Conservation (phyloP, 106 monocot species). For the Chionographis japonica region DNA sequence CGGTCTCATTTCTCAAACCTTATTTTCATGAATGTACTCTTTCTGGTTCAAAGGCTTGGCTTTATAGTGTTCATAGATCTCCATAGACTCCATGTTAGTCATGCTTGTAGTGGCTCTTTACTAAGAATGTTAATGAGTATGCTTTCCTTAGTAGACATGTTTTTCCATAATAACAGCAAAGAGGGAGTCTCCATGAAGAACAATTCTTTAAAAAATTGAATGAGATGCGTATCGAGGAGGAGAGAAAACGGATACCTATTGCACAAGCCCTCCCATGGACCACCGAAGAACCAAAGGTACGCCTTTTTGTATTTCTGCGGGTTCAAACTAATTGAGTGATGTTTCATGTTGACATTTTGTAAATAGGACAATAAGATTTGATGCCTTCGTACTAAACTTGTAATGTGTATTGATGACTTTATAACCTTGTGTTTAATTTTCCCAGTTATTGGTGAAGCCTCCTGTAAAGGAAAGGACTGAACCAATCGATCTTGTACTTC, state of each 20-base stretch:
- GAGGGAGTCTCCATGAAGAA: conserved; percentile 75
- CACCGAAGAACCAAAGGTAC: conserved; percentile 74
- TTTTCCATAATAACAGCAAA: conserved; percentile 41
- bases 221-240: conserved; percentile 55
- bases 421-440: not conserved
- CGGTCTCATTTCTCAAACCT: no score
- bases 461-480: conserved; percentile 59
- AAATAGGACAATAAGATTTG: not conserved
- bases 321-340: not conserved
- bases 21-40: no score
- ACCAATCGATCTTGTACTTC: conserved; percentile 68
- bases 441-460: conserved; percentile 57
- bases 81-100: no score
- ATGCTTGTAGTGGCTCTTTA: no score
- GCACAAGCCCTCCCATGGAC: conserved; percentile 78
- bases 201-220: conserved; percentile 52
- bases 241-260: conserved; percentile 54
- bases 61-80: no score
- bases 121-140: no score
- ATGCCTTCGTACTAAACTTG: not conserved
- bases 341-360: not conserved
- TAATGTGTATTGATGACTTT: not conserved
- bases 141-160: no score
- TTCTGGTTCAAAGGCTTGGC: no score
- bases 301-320: not conserved